Evolutionary conservation across 768 basidiomycete genomes (phyloP).

Genomic region (Dendrothele bispora): DNA sequence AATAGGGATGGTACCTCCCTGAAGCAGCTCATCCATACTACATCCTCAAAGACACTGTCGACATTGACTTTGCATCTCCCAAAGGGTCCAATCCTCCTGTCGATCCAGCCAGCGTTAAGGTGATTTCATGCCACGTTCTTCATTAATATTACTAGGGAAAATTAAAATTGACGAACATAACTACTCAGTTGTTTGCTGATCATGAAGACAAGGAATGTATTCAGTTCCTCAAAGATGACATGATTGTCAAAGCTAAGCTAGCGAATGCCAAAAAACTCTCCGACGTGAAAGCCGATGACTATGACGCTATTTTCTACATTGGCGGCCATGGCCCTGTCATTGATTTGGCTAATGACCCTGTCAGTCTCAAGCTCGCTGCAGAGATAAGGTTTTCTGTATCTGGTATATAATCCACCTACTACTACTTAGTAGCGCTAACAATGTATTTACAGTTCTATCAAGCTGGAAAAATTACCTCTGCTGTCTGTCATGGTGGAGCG

Average conservation of each 20-base stretch:
- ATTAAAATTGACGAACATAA: background rate
- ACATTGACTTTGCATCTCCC: constrained; percentile 61
- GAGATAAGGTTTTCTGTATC: constrained; percentile 23
- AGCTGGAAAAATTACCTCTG: constrained; percentile 43
- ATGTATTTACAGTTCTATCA: constrained; percentile 13
- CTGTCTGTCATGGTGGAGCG: constrained; percentile 61
- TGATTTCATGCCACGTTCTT: constrained; percentile 20
- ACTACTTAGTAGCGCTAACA: too few relatives aligned
- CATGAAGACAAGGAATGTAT: constrained; percentile 11
- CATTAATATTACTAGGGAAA: background rate
- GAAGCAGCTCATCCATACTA: constrained; percentile 77
- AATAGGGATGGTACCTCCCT: constrained; percentile 74
- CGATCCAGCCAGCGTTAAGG: constrained; percentile 55
- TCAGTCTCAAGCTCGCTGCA: constrained; percentile 41
- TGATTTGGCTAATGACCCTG: background rate
- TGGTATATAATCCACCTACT: constrained; percentile 25
- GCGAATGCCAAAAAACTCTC: constrained; percentile 42
- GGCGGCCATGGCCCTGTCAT: constrained; percentile 8
- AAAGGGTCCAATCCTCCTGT: constrained; percentile 70
- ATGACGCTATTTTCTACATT: constrained; percentile 44
- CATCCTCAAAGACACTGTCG: constrained; percentile 46
- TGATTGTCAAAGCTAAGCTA: constrained; percentile 36
- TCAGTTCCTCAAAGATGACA: constrained; percentile 40
- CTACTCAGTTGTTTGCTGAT: background rate
- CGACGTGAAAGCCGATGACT: constrained; percentile 42